phyloP scores from a whole-genome alignment of 805 yeast species.

The Ascoidea rubescens region DNA sequence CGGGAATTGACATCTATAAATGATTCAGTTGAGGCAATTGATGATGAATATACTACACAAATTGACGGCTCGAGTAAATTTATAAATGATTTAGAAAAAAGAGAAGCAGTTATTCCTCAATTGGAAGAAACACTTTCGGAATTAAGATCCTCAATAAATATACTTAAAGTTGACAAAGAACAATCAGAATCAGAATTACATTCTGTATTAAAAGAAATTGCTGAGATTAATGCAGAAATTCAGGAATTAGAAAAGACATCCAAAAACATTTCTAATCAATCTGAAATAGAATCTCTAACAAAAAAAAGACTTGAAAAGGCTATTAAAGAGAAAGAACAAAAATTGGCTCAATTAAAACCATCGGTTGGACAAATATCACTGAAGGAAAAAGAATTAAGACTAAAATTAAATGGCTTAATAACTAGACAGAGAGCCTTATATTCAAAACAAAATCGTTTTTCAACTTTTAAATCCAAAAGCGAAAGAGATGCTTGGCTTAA shows the following conservation, averaged over 20 bases:
- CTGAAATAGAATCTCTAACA: conserved; percentile 15
- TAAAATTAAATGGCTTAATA: conserved; percentile 25
- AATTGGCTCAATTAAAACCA: conserved; percentile 25
- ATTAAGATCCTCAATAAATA: conserved; percentile 32
- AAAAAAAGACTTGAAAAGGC: conserved; percentile 14
- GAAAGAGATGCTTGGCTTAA: conserved; percentile 62
- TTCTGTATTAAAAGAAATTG: conserved; percentile 33
- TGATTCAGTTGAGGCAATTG: conserved; percentile 45
- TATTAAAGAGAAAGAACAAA: conserved; percentile 19
- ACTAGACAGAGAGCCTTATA: conserved; percentile 46
- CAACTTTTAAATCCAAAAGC: conserved; percentile 36
- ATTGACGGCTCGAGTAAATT: conserved; percentile 39
- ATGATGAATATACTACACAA: conserved; percentile 36
- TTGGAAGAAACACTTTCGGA: conserved; percentile 31
- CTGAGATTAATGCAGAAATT: conserved; percentile 34
- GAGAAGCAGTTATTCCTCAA: conserved; percentile 38
- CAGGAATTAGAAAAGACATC: conserved; percentile 27
- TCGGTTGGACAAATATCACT: conserved; percentile 22
- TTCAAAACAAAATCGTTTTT: conserved; percentile 57
- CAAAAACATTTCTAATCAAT: conserved; percentile 18
- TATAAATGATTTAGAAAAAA: conserved; percentile 40
- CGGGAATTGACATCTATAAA: conserved; percentile 57
- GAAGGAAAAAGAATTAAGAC: conserved; percentile 27
- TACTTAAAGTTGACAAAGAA: conserved; percentile 40
- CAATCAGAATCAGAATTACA: conserved; percentile 36